Percentiles rank a stretch among this genome's conserved stretches.
Conservation (phyloP, 2,329 filamentous ascomycete species). For the Phialophora chinensis region DNA sequence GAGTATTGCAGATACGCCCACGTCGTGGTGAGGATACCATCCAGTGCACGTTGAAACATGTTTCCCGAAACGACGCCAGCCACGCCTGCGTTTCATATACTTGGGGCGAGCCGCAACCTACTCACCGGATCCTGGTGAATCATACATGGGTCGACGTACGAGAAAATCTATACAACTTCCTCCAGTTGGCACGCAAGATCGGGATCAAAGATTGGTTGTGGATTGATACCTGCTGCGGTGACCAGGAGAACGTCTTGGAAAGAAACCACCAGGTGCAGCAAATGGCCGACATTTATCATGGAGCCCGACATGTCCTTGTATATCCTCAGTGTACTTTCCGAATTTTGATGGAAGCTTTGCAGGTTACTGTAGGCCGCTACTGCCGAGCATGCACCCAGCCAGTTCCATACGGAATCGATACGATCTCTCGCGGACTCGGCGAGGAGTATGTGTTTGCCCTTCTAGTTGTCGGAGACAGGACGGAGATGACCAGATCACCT, state of each 20-base stretch:
- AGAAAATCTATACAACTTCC: conserved; percentile 1
- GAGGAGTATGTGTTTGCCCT: background rate
- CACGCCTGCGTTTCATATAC: background rate
- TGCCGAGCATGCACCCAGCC: background rate
- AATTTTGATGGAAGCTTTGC: background rate
- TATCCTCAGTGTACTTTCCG: background rate
- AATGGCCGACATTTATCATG: background rate
- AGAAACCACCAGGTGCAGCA: conserved; percentile 3
- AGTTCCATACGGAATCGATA: background rate
- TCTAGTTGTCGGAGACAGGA: background rate
- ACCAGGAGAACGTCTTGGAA: conserved; percentile 9
- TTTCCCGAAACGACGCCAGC: background rate
- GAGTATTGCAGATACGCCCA: background rate
- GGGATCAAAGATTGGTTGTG: background rate
- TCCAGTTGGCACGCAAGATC: background rate
- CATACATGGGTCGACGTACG: background rate
- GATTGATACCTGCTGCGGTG: background rate
- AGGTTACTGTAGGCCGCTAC: background rate
- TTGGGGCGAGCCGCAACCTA: background rate
- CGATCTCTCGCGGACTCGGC: background rate
- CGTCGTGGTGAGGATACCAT: background rate
- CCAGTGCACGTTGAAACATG: background rate
- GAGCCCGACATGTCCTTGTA: background rate
- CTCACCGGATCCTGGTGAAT: background rate
- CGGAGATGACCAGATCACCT: background rate